These are phyloP conservation scores for Colletotrichum eleusines DNA, from an alignment of 2,329 filamentous ascomycete species.

Conservation along the genomic window DNA sequence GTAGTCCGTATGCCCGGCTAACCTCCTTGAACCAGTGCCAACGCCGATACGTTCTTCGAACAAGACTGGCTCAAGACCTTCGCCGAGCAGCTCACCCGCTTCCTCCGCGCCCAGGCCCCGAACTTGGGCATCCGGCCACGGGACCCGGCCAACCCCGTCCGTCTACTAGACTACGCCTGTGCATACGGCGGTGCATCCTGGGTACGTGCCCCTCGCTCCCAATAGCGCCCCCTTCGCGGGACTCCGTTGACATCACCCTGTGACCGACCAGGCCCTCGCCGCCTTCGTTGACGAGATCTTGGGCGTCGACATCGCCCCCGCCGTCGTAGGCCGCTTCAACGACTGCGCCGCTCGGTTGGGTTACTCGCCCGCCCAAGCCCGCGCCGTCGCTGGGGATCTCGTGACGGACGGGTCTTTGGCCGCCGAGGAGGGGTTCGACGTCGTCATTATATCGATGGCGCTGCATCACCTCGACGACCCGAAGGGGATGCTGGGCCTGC, in stretches of 20 bases:
- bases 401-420: conserved; percentile 43
- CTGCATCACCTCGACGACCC: conserved; percentile 53
- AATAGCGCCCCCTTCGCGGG: not conserved
- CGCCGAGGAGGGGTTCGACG: conserved; percentile 47
- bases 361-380: conserved; percentile 45
- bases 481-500: conserved; percentile 45
- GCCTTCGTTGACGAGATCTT: conserved; percentile 48
- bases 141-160: conserved; percentile 21
- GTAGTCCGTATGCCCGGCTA: not conserved
- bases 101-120: conserved; percentile 33
- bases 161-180: conserved; percentile 43
- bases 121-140: conserved; percentile 29
- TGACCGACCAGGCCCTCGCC: conserved; percentile 47
- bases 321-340: conserved; percentile 51
- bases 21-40: conserved; percentile 19
- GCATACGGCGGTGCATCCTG: conserved; percentile 41
- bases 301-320: conserved; percentile 52
- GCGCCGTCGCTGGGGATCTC: conserved; percentile 50
- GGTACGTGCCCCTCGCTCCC: conserved; percentile 8
- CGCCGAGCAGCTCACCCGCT: conserved; percentile 31
- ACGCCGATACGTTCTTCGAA: conserved; percentile 32
- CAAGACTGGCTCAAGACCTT: conserved; percentile 42
- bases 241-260: not conserved
- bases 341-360: conserved; percentile 45
- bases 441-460: conserved; percentile 51